These are phyloP conservation scores for Actinomucor elegans DNA, from an alignment of 371 early-diverging fungal species.

Conservation along the genomic window DNA sequence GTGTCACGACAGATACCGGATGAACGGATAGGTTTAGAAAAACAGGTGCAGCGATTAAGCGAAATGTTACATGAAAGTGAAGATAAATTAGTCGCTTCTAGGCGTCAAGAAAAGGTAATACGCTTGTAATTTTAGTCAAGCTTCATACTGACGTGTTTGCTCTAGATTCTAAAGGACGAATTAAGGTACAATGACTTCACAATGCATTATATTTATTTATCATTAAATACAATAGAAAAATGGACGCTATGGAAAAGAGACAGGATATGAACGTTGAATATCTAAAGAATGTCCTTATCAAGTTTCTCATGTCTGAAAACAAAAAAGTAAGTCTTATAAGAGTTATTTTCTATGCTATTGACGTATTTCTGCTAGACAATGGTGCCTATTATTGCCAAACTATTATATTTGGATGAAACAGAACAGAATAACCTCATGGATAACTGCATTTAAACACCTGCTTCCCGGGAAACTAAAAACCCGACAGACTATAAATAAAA, in stretches of 20 bases:
- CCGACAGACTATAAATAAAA: too few species aligned
- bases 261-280: slow-evolving; percentile 65
- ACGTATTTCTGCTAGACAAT: slow-evolving; percentile 23
- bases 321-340: slow-evolving; percentile 39
- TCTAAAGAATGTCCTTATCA: slow-evolving; percentile 64
- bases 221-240: slow-evolving; percentile 31
- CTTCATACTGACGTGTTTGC: too few species aligned
- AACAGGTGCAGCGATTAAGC: slow-evolving; percentile 53
- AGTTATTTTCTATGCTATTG: background rate
- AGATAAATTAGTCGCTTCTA: slow-evolving; percentile 47
- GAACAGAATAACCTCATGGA: slow-evolving; percentile 36
- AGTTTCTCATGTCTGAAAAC: slow-evolving; percentile 56
- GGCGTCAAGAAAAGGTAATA: slow-evolving; percentile 59
- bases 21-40: slow-evolving; percentile 25
- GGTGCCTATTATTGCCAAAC: slow-evolving; percentile 46
- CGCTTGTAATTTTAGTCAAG: background rate
- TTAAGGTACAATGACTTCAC: slow-evolving; percentile 29
- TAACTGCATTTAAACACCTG: slow-evolving; percentile 9
- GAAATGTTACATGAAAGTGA: slow-evolving; percentile 64
- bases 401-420: slow-evolving; percentile 39
- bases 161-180: slow-evolving; percentile 44
- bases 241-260: slow-evolving; percentile 62
- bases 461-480: too few species aligned
- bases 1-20: slow-evolving; percentile 21
- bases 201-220: background rate